phyloP scores from a whole-genome alignment of 2,329 filamentous ascomycete genomes.

The Neoscytalidium dimidiatum region DNA sequence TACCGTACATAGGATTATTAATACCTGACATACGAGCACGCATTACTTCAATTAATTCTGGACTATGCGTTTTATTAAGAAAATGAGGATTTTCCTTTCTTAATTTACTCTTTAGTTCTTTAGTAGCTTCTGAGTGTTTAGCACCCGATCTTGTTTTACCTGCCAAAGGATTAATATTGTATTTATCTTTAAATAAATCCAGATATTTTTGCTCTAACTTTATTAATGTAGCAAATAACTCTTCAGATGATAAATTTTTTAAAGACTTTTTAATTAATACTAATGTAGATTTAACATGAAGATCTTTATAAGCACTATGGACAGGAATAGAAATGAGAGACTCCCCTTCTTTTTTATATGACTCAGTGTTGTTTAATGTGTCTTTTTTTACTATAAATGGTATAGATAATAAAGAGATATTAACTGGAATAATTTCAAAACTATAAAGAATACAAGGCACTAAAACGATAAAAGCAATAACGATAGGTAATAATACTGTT shows the following conservation, averaged over 20 bases:
- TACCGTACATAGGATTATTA: neutral
- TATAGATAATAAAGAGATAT: slow-evolving; percentile 29
- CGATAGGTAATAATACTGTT: neutral
- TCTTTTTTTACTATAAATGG: slow-evolving; percentile 25
- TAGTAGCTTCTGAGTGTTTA: slow-evolving; percentile 4
- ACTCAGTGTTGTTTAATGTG: neutral
- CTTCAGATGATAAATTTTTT: neutral
- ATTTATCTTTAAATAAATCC: neutral
- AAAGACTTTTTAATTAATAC: neutral
- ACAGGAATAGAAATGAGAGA: neutral
- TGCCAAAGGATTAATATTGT: neutral
- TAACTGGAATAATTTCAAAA: slow-evolving; percentile 27
- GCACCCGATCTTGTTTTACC: neutral
- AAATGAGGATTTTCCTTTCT: neutral
- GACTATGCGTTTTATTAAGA: neutral
- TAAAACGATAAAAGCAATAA: neutral
- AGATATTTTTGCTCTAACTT: neutral
- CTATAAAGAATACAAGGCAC: slow-evolving; percentile 20
- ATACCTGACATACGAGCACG: neutral
- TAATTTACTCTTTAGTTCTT: neutral
- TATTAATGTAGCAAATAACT: neutral
- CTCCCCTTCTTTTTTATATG: neutral
- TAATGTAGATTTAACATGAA: neutral
- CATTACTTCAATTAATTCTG: neutral
- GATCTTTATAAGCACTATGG: neutral